Percentiles rank a stretch among this genome's conserved stretches.
Evolutionary conservation across 108 stramenopile genomes (phyloP).

Genomic region (Nitzschia sp.): DNA sequence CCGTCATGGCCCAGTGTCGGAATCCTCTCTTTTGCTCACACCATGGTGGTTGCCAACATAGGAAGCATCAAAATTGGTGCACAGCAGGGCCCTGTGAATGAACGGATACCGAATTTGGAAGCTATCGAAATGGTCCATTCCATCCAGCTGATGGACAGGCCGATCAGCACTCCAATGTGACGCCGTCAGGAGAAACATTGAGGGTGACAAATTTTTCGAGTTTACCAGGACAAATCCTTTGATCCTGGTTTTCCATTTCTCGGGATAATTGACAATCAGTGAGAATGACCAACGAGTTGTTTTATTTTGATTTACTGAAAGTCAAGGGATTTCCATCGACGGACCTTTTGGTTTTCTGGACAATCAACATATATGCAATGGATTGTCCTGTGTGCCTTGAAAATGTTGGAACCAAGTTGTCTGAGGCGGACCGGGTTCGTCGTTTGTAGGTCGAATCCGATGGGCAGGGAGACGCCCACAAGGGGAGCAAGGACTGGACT

Average conservation of each 20-base stretch:
- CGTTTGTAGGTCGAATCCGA: neutral
- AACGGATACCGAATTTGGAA: too few relatives aligned
- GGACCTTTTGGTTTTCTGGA: slow-evolving; percentile 61
- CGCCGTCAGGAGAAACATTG: too few relatives aligned
- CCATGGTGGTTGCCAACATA: too few relatives aligned
- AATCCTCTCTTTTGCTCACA: too few relatives aligned
- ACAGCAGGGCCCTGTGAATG: too few relatives aligned
- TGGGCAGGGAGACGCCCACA: neutral
- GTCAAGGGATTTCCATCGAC: slow-evolving; percentile 38
- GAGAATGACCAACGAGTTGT: slow-evolving; percentile 26
- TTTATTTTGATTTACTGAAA: slow-evolving; percentile 58
- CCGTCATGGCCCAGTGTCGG: too few relatives aligned
- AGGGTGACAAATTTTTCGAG: neutral
- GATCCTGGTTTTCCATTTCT: slow-evolving; percentile 40
- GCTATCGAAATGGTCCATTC: too few relatives aligned
- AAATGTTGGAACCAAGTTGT: neutral
- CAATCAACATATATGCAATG: slow-evolving; percentile 75
- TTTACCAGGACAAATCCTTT: slow-evolving; percentile 48
- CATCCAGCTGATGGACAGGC: too few relatives aligned
- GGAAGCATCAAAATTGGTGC: too few relatives aligned
- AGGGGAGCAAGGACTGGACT: too few relatives aligned
- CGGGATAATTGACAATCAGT: slow-evolving; percentile 44
- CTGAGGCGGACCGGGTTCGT: neutral
- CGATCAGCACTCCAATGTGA: too few relatives aligned
- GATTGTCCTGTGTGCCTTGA: slow-evolving; percentile 70